These are phyloP conservation scores for Polyporus tsugae DNA, from an alignment of 1,284 basidiomycete species.

Conservation along the genomic window DNA sequence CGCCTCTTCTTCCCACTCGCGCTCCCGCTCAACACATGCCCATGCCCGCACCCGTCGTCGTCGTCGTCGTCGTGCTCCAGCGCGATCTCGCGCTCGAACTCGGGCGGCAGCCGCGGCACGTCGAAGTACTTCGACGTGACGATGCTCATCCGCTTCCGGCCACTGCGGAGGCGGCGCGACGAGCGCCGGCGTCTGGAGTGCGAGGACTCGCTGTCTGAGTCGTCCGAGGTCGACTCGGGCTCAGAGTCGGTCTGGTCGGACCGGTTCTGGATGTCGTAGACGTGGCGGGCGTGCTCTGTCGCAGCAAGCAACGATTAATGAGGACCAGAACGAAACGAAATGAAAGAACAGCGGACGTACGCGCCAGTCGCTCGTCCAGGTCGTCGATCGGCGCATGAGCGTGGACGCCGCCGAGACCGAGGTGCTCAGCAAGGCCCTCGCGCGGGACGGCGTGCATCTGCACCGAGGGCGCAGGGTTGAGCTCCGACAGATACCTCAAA, in stretches of 20 bases:
- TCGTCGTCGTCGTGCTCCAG: slow-evolving; percentile 31
- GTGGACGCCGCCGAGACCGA: slow-evolving; percentile 59
- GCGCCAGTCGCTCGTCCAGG: slow-evolving; percentile 72
- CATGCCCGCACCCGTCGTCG: slow-evolving; percentile 36
- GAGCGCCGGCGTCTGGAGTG: slow-evolving; percentile 43
- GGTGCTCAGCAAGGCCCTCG: slow-evolving; percentile 69
- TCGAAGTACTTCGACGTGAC: slow-evolving; percentile 64
- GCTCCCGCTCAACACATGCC: slow-evolving; percentile 18
- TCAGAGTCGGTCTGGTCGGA: slow-evolving; percentile 51
- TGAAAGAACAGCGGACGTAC: slow-evolving; percentile 51
- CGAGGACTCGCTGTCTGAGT: slow-evolving; percentile 52
- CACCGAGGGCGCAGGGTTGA: slow-evolving; percentile 88
- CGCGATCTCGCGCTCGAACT: slow-evolving; percentile 36
- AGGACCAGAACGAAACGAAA: not conserved
- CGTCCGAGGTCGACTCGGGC: slow-evolving; percentile 48
- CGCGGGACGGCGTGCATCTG: slow-evolving; percentile 87
- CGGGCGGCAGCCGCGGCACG: slow-evolving; percentile 42
- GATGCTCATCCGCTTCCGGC: slow-evolving; percentile 70
- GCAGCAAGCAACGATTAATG: not conserved
- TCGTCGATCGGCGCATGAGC: slow-evolving; percentile 59
- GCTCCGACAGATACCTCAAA: slow-evolving; percentile 79
- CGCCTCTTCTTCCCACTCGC: slow-evolving; percentile 47
- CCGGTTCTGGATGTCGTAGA: slow-evolving; percentile 67
- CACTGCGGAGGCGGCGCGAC: slow-evolving; percentile 32
- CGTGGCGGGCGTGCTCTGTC: slow-evolving; percentile 68